Conservation (phyloP, 176 grass and related monocot species). For the Canna indica region DNA sequence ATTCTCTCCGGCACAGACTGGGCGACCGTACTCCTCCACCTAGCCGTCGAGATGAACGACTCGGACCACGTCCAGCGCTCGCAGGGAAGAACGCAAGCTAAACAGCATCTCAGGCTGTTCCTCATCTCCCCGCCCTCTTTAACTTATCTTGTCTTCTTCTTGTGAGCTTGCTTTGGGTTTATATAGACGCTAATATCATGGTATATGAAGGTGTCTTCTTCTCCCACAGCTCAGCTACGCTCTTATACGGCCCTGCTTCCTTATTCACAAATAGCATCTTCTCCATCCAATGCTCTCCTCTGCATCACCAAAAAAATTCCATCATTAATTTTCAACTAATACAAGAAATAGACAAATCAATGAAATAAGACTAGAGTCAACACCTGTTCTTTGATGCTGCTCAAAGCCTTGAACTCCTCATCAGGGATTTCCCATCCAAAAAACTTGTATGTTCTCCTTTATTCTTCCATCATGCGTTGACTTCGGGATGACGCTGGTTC, state of each 20-base stretch:
- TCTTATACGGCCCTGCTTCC: no score
- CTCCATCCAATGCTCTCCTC: no score
- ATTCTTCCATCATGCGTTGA: constrained; percentile 67
- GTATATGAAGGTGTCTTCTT: no score
- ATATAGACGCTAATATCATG: no score
- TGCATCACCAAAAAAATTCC: no score
- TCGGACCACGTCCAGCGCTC: constrained; percentile 9
- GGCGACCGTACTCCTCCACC: not conserved
- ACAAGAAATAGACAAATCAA: no score
- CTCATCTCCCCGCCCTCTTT: constrained; percentile 6
- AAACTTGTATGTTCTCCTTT: constrained; percentile 64
- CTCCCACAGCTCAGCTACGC: no score
- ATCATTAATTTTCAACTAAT: no score
- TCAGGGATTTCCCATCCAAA: constrained; percentile 72
- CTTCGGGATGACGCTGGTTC: constrained; percentile 70
- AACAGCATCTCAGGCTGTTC: constrained; percentile 2
- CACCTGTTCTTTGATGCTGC: constrained; percentile 44
- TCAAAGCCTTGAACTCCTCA: constrained; percentile 57
- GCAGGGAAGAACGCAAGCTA: constrained; percentile 10
- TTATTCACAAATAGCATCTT: no score
- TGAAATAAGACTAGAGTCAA: no score
- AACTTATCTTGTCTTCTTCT: not conserved
- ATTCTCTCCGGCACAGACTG: not conserved
- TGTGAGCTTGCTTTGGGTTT: no score
- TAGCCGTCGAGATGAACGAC: constrained; percentile 3